Evolutionary conservation across 2,329 filamentous ascomycete species (phyloP).

Genomic region (Cyclaneusma minus): DNA sequence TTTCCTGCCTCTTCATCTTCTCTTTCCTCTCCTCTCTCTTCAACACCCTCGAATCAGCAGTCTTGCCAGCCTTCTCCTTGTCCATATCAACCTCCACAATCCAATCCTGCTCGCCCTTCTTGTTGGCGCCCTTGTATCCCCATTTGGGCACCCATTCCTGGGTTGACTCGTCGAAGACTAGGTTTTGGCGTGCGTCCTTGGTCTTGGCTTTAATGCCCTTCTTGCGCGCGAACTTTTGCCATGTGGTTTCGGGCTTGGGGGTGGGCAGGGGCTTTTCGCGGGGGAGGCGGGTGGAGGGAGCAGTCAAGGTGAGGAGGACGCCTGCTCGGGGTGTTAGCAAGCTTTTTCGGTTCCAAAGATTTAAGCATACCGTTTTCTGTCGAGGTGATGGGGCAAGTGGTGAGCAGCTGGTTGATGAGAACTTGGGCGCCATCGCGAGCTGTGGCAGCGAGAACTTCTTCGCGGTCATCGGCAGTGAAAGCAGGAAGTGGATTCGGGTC

Average conservation of each 20-base stretch:
- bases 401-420: constrained; percentile 87
- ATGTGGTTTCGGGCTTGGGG: constrained; percentile 74
- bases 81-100: constrained; percentile 81
- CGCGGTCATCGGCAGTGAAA: constrained; percentile 32
- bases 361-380: constrained; percentile 39
- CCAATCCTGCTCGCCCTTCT: constrained; percentile 72
- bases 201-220: constrained; percentile 91
- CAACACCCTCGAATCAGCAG: too few relatives aligned
- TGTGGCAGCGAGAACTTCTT: constrained; percentile 52
- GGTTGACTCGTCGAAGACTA: constrained; percentile 69
- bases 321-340: too few relatives aligned
- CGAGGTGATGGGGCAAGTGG: constrained; percentile 65
- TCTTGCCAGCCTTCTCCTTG: constrained; percentile 46
- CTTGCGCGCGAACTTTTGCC: constrained; percentile 91
- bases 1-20: constrained; percentile 54
- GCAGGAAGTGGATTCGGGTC: constrained; percentile 71
- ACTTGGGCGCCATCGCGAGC: constrained; percentile 85
- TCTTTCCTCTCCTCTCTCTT: constrained; percentile 55
- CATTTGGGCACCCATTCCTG: constrained; percentile 89
- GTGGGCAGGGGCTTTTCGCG: constrained; percentile 84
- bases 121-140: constrained; percentile 87
- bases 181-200: constrained; percentile 59
- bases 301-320: constrained; percentile 67
- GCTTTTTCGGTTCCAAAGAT: too few relatives aligned
- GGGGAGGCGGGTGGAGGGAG: constrained; percentile 54